Evolutionary conservation across 2,329 filamentous ascomycete genomes (phyloP).

Genomic region (Ophiostoma australiae): DNA sequence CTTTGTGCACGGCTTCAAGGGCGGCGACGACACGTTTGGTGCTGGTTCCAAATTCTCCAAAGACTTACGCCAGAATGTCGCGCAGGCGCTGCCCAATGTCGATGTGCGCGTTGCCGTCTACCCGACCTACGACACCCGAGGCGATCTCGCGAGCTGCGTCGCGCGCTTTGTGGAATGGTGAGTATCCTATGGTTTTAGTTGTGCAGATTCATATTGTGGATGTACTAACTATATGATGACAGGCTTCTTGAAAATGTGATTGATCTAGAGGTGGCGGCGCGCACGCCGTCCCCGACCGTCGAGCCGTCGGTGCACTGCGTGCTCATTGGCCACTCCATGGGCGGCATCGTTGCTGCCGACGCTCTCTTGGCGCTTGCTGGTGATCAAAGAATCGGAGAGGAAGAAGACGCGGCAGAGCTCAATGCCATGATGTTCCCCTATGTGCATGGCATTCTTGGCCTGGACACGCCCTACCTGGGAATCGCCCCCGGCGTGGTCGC

Average conservation of each 20-base stretch:
- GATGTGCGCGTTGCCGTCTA: slow-evolving; percentile 66
- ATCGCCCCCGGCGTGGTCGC: slow-evolving; percentile 79
- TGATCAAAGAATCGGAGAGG: slow-evolving; percentile 47
- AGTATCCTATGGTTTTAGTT: slow-evolving; percentile 26
- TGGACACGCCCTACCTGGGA: slow-evolving; percentile 88
- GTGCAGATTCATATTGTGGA: no score
- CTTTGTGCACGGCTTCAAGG: slow-evolving; percentile 90
- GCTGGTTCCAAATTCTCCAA: slow-evolving; percentile 61
- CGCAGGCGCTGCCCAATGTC: slow-evolving; percentile 62
- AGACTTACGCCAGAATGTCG: slow-evolving; percentile 61
- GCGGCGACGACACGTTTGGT: slow-evolving; percentile 73
- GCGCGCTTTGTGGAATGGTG: slow-evolving; percentile 70
- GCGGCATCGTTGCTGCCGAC: slow-evolving; percentile 90
- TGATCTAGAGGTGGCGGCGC: slow-evolving; percentile 80
- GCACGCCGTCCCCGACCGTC: slow-evolving; percentile 75
- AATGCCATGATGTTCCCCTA: slow-evolving; percentile 85
- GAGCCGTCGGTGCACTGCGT: slow-evolving; percentile 79
- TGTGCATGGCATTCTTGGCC: slow-evolving; percentile 82
- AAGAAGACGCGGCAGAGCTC: slow-evolving; percentile 36
- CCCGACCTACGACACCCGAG: slow-evolving; percentile 75
- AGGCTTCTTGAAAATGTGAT: slow-evolving; percentile 91
- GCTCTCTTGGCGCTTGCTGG: slow-evolving; percentile 67
- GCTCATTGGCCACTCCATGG: slow-evolving; percentile 83
- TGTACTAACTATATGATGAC: not conserved
- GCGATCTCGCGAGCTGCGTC: slow-evolving; percentile 67